These are phyloP conservation scores for Xylaria castorea DNA, from an alignment of 495 filamentous ascomycete species.

Conservation along the genomic window DNA sequence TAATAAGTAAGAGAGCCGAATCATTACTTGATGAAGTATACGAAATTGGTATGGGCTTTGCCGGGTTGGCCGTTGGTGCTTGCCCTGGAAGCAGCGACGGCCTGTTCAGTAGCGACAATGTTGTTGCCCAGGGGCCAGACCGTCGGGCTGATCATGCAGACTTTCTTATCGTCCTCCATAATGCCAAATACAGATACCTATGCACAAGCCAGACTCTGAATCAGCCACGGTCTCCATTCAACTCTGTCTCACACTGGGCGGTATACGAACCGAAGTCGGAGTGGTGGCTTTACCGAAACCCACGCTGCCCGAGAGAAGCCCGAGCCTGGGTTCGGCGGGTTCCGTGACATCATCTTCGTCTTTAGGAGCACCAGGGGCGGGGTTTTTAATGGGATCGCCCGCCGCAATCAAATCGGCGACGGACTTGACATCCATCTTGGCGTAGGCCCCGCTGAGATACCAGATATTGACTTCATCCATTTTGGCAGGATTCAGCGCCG, in stretches of 20 bases:
- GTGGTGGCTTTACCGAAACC: background rate
- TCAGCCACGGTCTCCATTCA: background rate
- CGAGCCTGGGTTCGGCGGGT: background rate
- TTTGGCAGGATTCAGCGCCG: background rate
- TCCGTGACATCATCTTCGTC: background rate
- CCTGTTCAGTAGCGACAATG: background rate
- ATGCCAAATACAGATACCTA: background rate
- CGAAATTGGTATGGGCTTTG: background rate
- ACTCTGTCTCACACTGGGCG: background rate
- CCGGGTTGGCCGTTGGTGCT: background rate
- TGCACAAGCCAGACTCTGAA: background rate
- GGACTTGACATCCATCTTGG: slow-evolving; percentile 1
- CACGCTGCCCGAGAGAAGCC: background rate
- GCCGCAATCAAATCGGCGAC: background rate
- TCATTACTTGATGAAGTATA: slow-evolving; percentile 2
- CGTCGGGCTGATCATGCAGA: background rate
- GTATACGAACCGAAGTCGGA: background rate
- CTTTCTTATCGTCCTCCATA: background rate
- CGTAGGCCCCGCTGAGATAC: background rate
- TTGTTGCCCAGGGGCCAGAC: background rate
- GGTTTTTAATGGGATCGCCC: background rate
- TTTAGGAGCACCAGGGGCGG: background rate
- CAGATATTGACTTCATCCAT: background rate
- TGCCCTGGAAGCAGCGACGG: background rate
- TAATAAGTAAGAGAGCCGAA: background rate